These are phyloP conservation scores for Apostasia ramifera DNA, from an alignment of 106 monocot species.

Conservation along the genomic window DNA sequence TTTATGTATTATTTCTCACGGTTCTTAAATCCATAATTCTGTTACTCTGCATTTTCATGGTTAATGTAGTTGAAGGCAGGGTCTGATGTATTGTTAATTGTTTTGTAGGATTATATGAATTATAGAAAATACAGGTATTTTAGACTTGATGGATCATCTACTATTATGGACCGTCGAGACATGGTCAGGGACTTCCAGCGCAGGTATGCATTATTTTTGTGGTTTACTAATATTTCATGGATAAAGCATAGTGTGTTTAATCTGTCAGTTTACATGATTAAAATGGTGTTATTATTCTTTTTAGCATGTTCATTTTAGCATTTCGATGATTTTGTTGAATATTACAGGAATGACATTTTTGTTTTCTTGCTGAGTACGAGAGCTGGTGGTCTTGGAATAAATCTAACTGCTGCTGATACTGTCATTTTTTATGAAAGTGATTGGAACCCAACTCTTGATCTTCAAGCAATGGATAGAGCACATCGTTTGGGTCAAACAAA, in stretches of 20 bases:
- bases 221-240: background rate
- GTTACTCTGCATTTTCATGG: too few relatives aligned
- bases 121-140: slow-evolving; percentile 96
- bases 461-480: slow-evolving; percentile 99
- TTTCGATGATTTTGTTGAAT: slow-evolving; percentile 8
- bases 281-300: too few relatives aligned
- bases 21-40: too few relatives aligned
- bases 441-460: slow-evolving; percentile 94
- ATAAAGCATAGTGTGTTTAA: background rate
- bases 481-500: slow-evolving; percentile 94
- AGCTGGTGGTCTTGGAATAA: slow-evolving; percentile 98
- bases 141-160: slow-evolving; percentile 93
- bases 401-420: slow-evolving; percentile 96
- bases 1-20: background rate
- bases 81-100: slow-evolving; percentile 1
- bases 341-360: slow-evolving; percentile 86
- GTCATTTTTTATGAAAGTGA: slow-evolving; percentile 99
- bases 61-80: too few relatives aligned
- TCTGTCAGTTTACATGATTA: background rate
- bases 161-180: slow-evolving; percentile 83
- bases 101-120: slow-evolving; percentile 96
- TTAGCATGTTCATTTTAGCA: too few relatives aligned
- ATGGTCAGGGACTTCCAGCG: slow-evolving; percentile 96
- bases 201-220: slow-evolving; percentile 32
- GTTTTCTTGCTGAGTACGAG: slow-evolving; percentile 97